Conservation (phyloP, 208 protist genomes). For the Wallacemonas rigidus region DNA sequence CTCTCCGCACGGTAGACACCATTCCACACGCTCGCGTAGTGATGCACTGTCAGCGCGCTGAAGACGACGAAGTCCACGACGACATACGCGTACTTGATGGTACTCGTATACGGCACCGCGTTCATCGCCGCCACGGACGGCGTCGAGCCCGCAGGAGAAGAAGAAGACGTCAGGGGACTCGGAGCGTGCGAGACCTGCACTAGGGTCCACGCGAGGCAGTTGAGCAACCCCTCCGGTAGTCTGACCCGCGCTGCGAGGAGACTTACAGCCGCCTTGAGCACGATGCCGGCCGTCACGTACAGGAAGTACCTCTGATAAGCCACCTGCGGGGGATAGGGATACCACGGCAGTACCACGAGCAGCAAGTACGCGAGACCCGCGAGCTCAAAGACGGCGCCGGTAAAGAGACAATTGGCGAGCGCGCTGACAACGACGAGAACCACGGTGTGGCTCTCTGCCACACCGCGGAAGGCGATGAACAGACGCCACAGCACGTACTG, state of each 20-base stretch:
- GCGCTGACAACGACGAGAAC: conserved; percentile 32
- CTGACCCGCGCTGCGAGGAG: conserved; percentile 22
- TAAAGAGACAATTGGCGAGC: conserved; percentile 45
- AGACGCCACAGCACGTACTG: conserved; percentile 21
- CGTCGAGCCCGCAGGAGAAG: neutral
- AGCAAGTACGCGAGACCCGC: conserved; percentile 44
- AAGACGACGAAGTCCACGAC: conserved; percentile 41
- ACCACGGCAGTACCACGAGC: conserved; percentile 43
- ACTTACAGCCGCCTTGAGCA: conserved; percentile 40
- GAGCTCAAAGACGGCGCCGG: conserved; percentile 50
- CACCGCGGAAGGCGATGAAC: conserved; percentile 26
- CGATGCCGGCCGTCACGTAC: conserved; percentile 39
- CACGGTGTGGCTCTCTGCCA: conserved; percentile 39
- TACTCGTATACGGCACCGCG: neutral
- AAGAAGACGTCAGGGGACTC: neutral
- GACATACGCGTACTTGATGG: conserved; percentile 27
- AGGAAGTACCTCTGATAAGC: conserved; percentile 32
- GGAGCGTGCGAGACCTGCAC: conserved; percentile 16
- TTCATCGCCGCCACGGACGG: too few species aligned
- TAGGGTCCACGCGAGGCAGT: conserved; percentile 31
- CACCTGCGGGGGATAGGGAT: conserved; percentile 45
- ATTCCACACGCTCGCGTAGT: conserved; percentile 36
- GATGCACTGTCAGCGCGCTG: conserved; percentile 31
- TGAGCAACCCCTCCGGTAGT: conserved; percentile 18
- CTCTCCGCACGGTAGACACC: conserved; percentile 33